Percentiles rank a stretch among this genome's conserved stretches.
These are phyloP conservation scores for Firmiana major DNA, from an alignment of 345 rosid genomes.

Conservation along the genomic window DNA sequence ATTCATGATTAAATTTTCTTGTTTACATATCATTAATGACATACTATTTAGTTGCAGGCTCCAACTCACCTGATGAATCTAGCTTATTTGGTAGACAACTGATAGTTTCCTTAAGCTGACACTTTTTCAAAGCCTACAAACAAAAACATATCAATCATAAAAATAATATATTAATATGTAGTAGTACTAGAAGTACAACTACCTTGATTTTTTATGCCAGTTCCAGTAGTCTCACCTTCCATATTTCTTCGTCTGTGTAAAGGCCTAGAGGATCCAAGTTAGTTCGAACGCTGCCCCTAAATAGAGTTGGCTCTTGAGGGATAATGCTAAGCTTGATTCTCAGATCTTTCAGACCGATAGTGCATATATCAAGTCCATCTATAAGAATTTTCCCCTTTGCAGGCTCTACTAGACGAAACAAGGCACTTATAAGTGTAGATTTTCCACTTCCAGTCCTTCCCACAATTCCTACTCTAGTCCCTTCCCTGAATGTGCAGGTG, in stretches of 20 bases:
- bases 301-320: constrained; percentile 93
- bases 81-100: constrained; percentile 53
- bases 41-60: neutral
- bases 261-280: constrained; percentile 84
- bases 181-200: neutral
- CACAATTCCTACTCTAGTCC: constrained; percentile 74
- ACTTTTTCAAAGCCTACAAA: constrained; percentile 58
- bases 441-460: constrained; percentile 96
- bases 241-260: constrained; percentile 64
- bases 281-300: constrained; percentile 67
- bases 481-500: constrained; percentile 63
- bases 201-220: neutral
- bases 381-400: no score
- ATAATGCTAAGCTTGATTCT: constrained; percentile 86
- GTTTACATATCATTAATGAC: neutral
- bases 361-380: no score
- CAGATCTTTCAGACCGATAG: constrained; percentile 74
- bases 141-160: neutral
- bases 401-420: constrained; percentile 34
- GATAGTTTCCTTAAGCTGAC: constrained; percentile 66
- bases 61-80: constrained; percentile 48
- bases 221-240: constrained; percentile 45
- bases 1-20: neutral
- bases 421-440: constrained; percentile 75
- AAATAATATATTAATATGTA: neutral